Conservation (phyloP, 345 rosid genomes). For the Raphanus raphanistrum region DNA sequence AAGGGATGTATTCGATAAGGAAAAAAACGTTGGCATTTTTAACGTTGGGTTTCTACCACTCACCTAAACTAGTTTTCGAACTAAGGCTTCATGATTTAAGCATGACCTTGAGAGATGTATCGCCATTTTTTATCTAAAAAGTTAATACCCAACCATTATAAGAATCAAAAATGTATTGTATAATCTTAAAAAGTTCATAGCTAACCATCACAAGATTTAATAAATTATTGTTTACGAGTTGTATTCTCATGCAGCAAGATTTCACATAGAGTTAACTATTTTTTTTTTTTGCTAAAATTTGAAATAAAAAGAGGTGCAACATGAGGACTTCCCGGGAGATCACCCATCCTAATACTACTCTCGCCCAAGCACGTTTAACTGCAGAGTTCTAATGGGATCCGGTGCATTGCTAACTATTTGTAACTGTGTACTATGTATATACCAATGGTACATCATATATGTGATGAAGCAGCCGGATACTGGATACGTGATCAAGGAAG, state of each 20-base stretch:
- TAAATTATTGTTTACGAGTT: background rate
- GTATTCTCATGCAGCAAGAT: background rate
- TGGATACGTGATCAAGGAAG: background rate
- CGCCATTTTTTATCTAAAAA: background rate
- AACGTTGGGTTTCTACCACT: conserved; percentile 38
- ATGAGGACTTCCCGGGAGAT: too few species aligned
- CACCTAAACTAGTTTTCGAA: conserved; percentile 24
- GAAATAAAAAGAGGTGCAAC: too few species aligned
- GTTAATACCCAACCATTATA: background rate
- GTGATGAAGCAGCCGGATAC: background rate
- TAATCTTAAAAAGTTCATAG: background rate
- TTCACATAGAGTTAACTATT: background rate
- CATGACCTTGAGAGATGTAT: conserved; percentile 24
- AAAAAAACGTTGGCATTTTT: background rate
- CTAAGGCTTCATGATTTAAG: conserved; percentile 27
- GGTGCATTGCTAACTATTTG: background rate
- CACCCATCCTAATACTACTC: too few species aligned
- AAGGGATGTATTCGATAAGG: conserved; percentile 6
- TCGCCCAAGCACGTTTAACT: too few species aligned
- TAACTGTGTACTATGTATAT: background rate
- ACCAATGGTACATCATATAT: background rate
- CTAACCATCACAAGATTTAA: background rate
- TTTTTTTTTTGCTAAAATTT: too few species aligned
- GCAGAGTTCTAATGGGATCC: too few species aligned
- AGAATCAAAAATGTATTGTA: background rate